Base-by-base conservation (phyloP, 208 protist genomes). In the Naegleria gruberi region DNA sequence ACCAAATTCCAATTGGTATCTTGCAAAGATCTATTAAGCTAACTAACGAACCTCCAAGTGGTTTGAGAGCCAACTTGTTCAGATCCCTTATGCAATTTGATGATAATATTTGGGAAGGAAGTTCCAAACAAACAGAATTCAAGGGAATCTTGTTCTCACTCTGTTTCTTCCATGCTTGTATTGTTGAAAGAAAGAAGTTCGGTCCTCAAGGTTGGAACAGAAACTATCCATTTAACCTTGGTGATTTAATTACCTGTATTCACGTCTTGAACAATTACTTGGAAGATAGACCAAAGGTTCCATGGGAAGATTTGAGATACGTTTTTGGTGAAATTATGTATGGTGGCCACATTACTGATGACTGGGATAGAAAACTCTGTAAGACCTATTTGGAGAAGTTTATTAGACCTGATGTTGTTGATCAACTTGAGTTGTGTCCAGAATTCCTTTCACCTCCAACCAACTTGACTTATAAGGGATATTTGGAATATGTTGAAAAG, bases 261-360 rank as follows among this genome's bases (percentile, higher is more conserved):
- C 95, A 97, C 91, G 97, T 99, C 37, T 95, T 98, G 17, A 96
- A 96, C 73, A 99, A 99, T 95, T 99, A 99, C 94, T 98, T 99
- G 87, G 98, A 99, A 92, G 97, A 98, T 91, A 93, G 97, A 34
- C 97, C 96, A 44, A 97, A 97, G 93, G 95, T 98, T 4, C 98
- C 98, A 90, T 99, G 98, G 98, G 97, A 99, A 86, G 98, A 99
- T 94, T 91, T 99, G 90, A 94, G 97, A 46, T 99, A 99, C 94
- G 97, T 99, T 44, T 99, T 99, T 95, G 98, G 98, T 91, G 98
- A 99, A 92, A 99, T 99, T 92, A 99, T 99, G 97, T 99, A 99
- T 94, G 98, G 98, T 46, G 98, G 98, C 30, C 98, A 99, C 95
- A 99, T 99, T 91, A 98, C 98, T 42, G 98, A 99, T 93, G 97